phyloP scores from a whole-genome alignment of 768 basidiomycete genomes.

The Mycena alexandri region DNA sequence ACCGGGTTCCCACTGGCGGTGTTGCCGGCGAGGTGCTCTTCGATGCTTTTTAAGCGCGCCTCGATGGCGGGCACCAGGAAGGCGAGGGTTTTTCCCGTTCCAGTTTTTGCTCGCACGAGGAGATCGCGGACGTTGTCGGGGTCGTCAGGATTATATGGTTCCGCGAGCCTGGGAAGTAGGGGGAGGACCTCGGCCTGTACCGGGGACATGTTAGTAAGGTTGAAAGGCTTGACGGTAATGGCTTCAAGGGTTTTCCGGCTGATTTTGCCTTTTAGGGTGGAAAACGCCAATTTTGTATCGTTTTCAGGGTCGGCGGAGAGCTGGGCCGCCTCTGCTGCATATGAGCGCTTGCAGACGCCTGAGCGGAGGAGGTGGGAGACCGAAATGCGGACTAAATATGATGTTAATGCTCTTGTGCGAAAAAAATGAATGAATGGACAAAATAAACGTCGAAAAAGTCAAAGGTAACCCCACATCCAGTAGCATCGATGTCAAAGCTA shows the following conservation, averaged over 20 bases:
- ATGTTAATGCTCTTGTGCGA: background rate
- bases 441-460: background rate
- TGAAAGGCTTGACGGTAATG: conserved; percentile 73
- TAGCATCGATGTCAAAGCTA: background rate
- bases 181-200: conserved; percentile 87
- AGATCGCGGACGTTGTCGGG: conserved; percentile 66
- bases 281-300: background rate
- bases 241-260: conserved; percentile 64
- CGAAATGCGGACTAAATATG: background rate
- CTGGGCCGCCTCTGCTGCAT: conserved; percentile 18
- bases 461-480: background rate
- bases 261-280: conserved; percentile 57
- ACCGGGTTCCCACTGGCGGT: conserved; percentile 52
- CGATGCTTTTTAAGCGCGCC: conserved; percentile 73
- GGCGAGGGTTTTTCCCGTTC: conserved; percentile 90
- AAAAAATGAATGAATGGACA: background rate
- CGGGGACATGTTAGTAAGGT: conserved; percentile 77
- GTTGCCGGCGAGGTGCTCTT: conserved; percentile 39
- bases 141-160: conserved; percentile 59
- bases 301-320: background rate
- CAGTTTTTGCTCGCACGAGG: conserved; percentile 89
- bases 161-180: conserved; percentile 77
- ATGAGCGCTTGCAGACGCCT: conserved; percentile 10
- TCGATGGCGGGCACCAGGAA: conserved; percentile 92
- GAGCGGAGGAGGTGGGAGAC: conserved; percentile 20